Evolutionary conservation across 2,329 filamentous ascomycete genomes (phyloP).

Genomic region (Colletotrichum karsti): DNA sequence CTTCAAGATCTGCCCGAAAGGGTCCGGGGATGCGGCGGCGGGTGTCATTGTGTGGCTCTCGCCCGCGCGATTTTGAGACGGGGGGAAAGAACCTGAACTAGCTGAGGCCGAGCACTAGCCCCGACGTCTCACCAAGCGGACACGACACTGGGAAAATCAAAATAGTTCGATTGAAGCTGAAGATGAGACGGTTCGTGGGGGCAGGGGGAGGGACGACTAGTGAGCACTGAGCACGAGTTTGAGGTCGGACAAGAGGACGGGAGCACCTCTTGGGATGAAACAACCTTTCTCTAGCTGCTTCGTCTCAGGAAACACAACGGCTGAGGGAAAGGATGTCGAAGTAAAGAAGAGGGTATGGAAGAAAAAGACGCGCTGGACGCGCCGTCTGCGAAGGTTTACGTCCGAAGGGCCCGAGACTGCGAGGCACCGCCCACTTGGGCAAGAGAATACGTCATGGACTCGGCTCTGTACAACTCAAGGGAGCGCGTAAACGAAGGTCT

Average conservation of each 20-base stretch:
- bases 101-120: neutral
- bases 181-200: conserved; percentile 16
- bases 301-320: conserved; percentile 9
- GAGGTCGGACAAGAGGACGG: neutral
- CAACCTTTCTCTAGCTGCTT: conserved; percentile 6
- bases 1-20: conserved; percentile 21
- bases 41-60: conserved; percentile 13
- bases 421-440: conserved; percentile 1
- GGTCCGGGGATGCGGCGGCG: neutral
- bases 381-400: neutral
- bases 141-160: neutral
- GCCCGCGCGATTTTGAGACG: neutral
- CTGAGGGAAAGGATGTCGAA: neutral
- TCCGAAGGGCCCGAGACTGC: neutral
- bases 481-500: neutral
- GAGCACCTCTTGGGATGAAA: neutral
- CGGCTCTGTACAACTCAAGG: neutral
- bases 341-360: neutral
- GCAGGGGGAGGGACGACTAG: neutral
- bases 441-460: conserved; percentile 24
- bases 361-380: neutral
- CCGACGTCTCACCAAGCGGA: neutral
- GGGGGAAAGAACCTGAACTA: neutral
- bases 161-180: neutral
- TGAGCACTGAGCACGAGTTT: neutral